A percentile compares a stretch with the other conserved stretches of the same genome.
Evolutionary conservation across 345 rosid genomes (phyloP).

Genomic region (Eucalyptus regnans): DNA sequence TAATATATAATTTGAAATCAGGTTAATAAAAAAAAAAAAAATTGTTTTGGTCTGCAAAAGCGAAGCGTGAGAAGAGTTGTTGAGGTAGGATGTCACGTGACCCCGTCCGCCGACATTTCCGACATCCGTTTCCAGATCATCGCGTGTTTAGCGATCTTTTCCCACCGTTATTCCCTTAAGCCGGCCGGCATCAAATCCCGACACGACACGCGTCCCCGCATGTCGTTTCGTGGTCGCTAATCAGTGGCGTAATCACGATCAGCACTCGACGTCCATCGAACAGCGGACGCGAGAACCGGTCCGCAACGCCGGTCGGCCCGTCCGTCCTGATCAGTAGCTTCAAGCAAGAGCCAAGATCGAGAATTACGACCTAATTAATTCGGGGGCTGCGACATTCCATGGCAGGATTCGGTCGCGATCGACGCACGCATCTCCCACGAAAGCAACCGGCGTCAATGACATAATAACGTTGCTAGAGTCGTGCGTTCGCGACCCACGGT

Average conservation of each 20-base stretch:
- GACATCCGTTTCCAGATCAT: background rate
- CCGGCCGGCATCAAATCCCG: background rate
- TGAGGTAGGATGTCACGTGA: background rate
- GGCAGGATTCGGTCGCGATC: background rate
- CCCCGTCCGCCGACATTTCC: background rate
- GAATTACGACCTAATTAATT: background rate
- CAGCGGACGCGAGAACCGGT: background rate
- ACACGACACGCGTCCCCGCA: background rate
- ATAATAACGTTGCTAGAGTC: background rate
- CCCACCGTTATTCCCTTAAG: background rate
- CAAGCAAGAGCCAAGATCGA: background rate
- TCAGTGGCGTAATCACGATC: background rate
- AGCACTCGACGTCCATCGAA: background rate
- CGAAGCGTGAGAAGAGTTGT: background rate
- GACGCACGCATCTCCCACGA: background rate
- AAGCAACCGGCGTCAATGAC: background rate
- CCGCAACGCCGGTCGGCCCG: background rate
- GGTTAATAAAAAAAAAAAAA: no score
- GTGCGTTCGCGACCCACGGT: background rate
- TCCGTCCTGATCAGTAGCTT: background rate
- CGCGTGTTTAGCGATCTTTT: background rate
- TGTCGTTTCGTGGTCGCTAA: background rate
- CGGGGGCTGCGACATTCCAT: background rate
- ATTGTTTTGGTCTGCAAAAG: background rate
- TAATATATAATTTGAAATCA: background rate